Evolutionary conservation across 768 basidiomycete genomes (phyloP), one percentile per base, ranked within the genome.

Genomic region (Cystofilobasidium bisporidii): DNA sequence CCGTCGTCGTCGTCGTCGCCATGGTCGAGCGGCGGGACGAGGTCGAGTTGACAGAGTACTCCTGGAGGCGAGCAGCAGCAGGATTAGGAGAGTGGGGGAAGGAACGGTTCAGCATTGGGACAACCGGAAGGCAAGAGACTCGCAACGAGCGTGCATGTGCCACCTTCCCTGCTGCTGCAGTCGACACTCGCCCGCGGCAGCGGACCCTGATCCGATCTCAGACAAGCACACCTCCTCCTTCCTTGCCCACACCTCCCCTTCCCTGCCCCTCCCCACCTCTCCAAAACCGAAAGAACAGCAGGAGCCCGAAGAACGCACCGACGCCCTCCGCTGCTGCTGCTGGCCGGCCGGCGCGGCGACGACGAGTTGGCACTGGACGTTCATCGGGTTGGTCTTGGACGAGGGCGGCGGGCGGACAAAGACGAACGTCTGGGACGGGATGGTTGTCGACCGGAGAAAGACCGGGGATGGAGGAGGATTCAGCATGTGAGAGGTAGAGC

Each of bases 301-400:
- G 32, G 58, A n/a, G 22, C 5, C 15, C 22, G 20, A 33, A 30
- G 59, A 40, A 9, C 59, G 8, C 17, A 28, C 53, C 28, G 53
- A 56, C 2, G 15, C 30, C 53, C 53, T 28, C 2, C 53, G 28
- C 3, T 36, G 18, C 32, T 32, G 28, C 3, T 36, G 18, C 32
- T 32, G 18, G 28, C 53, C 14, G 18, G 28, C 28, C 1, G 53
- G 26, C 17, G 26, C 8, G 11, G 53, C 53, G 5, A 56, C 61
- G 36, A 67, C 66, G 60, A 67, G 66, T 43, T 67, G 66, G 43
- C 66, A 67, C 56, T 67, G 66, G 24, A 67, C 24, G 61, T 67
- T 67, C 61, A 67, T 61, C 22, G 62, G 61, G 26, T 50, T 24
- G 33, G 43, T 55, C 53, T 67, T 67, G 43, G 48, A 61, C 33